Evolutionary conservation across 192 early-diverging fungal species (phyloP).

Genomic region (Backusella psychrophila): DNA sequence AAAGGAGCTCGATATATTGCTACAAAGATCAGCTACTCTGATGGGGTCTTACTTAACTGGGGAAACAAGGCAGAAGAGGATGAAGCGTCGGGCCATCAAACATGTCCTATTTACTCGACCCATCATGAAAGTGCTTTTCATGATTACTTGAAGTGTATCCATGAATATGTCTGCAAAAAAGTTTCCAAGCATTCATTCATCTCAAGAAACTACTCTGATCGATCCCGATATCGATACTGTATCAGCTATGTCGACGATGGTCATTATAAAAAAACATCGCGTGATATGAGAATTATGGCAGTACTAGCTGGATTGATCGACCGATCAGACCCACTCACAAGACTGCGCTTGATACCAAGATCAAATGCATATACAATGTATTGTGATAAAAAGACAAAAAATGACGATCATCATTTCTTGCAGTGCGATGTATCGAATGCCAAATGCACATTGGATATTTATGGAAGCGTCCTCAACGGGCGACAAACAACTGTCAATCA

Average conservation of each 20-base stretch:
- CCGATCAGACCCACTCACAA: conserved; percentile 30
- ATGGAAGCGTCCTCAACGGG: not conserved
- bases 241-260: not conserved
- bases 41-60: not conserved
- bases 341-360: conserved; percentile 40
- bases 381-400: conserved; percentile 29
- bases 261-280: not conserved
- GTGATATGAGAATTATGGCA: conserved; percentile 2
- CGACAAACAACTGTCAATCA: not conserved
- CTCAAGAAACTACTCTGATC: not conserved
- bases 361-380: conserved; percentile 43
- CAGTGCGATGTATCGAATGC: not conserved
- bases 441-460: not conserved
- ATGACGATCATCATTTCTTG: not conserved
- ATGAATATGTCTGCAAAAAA: not conserved
- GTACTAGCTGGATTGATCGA: conserved; percentile 38
- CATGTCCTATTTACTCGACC: not conserved
- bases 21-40: not conserved
- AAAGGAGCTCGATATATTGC: not conserved
- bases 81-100: not conserved
- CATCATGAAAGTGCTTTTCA: not conserved
- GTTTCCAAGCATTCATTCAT: not conserved
- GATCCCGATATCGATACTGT: not conserved
- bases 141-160: not conserved
- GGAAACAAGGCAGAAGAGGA: not conserved